A percentile compares a stretch with the other conserved stretches of the same genome.
Evolutionary conservation across 2,329 filamentous ascomycete genomes (phyloP).

Genomic region (Grosmannia penicillata): DNA sequence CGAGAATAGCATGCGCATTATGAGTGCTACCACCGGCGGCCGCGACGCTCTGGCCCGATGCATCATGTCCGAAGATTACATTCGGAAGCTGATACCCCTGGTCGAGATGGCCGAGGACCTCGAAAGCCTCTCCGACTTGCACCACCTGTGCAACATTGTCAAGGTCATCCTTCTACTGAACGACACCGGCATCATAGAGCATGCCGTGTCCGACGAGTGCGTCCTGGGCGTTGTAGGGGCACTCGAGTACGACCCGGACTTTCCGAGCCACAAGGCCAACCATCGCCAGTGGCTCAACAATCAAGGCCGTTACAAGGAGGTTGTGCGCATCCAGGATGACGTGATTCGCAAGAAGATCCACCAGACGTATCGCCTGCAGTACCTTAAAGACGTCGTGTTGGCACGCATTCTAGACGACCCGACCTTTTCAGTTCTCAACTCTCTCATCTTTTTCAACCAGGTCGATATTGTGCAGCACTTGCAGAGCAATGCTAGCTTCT

Average conservation of each 20-base stretch:
- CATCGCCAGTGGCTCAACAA: slow-evolving; percentile 86
- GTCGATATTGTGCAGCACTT: slow-evolving; percentile 94
- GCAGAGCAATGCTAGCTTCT: slow-evolving; percentile 63
- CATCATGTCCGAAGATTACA: slow-evolving; percentile 74
- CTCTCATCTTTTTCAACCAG: slow-evolving; percentile 97
- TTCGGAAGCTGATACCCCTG: slow-evolving; percentile 70
- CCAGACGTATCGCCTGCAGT: slow-evolving; percentile 88
- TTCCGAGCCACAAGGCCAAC: slow-evolving; percentile 93
- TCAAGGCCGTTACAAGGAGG: slow-evolving; percentile 85
- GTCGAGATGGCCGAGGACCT: slow-evolving; percentile 84
- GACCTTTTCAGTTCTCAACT: slow-evolving; percentile 94
- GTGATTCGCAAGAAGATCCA: slow-evolving; percentile 81
- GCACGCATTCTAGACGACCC: slow-evolving; percentile 93
- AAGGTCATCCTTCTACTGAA: slow-evolving; percentile 91
- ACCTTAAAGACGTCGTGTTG: slow-evolving; percentile 95
- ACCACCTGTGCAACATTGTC: slow-evolving; percentile 93
- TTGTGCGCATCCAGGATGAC: slow-evolving; percentile 78
- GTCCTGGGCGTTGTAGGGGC: slow-evolving; percentile 88
- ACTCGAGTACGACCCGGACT: slow-evolving; percentile 95
- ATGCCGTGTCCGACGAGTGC: slow-evolving; percentile 78
- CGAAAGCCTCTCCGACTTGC: slow-evolving; percentile 73
- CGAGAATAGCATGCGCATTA: slow-evolving; percentile 67
- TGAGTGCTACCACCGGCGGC: slow-evolving; percentile 58
- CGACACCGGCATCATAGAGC: slow-evolving; percentile 87
- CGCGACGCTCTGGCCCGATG: slow-evolving; percentile 81